Percentiles rank a stretch among this genome's conserved stretches.
Evolutionary conservation across 768 basidiomycete species (phyloP).

Genomic region (Gautieria morchelliformis): DNA sequence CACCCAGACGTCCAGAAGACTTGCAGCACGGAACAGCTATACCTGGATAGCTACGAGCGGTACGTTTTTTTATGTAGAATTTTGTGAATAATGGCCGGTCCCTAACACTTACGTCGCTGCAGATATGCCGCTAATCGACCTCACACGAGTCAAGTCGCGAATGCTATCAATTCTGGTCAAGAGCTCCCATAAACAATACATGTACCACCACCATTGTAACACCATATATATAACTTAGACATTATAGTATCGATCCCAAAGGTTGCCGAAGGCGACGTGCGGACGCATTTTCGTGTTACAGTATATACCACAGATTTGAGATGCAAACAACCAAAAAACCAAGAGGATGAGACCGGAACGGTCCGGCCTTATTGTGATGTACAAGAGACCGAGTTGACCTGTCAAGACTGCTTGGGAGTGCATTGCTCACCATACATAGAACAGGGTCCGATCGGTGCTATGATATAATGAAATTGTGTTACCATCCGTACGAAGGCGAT

Average conservation of each 20-base stretch:
- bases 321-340: background rate
- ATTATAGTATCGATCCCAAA: background rate
- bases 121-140: constrained; percentile 74
- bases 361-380: background rate
- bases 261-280: background rate
- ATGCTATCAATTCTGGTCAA: constrained; percentile 61
- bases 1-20: constrained; percentile 60
- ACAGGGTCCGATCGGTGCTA: background rate
- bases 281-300: background rate
- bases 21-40: constrained; percentile 57
- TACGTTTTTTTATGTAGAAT: constrained; percentile 14
- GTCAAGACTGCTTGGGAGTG: background rate
- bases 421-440: background rate
- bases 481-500: constrained; percentile 1
- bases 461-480: background rate
- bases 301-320: background rate
- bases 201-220: too few relatives aligned
- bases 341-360: background rate
- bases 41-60: constrained; percentile 68
- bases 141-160: constrained; percentile 67
- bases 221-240: too few relatives aligned
- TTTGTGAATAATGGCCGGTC: background rate
- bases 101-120: background rate
- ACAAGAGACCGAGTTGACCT: background rate
- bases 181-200: constrained; percentile 41